Evolutionary conservation across 163 green algal genomes (phyloP), one percentile per base, ranked within the genome.

Genomic region (Prototheca wickerhamii): DNA sequence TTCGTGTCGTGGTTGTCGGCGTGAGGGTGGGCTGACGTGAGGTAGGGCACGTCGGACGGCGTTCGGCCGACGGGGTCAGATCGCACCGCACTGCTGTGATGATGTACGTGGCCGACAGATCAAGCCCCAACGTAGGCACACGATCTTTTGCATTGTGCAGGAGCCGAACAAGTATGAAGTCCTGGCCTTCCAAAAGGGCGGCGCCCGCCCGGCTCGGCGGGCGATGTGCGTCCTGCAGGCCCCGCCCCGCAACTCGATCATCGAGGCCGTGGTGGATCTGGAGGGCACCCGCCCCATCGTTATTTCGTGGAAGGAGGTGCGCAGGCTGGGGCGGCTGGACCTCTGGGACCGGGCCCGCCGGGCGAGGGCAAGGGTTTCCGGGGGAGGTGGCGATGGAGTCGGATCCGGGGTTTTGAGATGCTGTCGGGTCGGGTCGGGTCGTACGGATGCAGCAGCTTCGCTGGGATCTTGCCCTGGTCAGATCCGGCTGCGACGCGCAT

Each of bases 151-250:
- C 15, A 15, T 10, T 49, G 40, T 49, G 40, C 72, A 87, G 80
- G 82, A 89, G 68, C 82, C 82, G 0, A 46, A 70, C 5, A 88
- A 88, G 70, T 42, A 68, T 34, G 69, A 69, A 10, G 55, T 82
- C 44, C 67, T 89, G 28, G 59, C 56, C 4, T 86, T 72, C 52
- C 61, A 78, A 31, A 58, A 26, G 18, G 66, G 57, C 26, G 66
- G 31, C 26, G 40, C 46, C 0, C 26, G 20, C 10, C 79, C 67
- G 6, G 54, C 70, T 2, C 74, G 82, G 18, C 60, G 17, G 4
- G 80, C 82, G 0, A 72, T 82, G 33, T 77, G 67, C 64, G 69
- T 89, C 15, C 28, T 86, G 44, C 73, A 85, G 66, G 46, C 65
- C 18, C 69, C 63, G 4, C 64, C 30, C 25, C 52, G 71, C 33